Conservation (phyloP, 768 basidiomycete species). For the Stropharia rugosoannulata region DNA sequence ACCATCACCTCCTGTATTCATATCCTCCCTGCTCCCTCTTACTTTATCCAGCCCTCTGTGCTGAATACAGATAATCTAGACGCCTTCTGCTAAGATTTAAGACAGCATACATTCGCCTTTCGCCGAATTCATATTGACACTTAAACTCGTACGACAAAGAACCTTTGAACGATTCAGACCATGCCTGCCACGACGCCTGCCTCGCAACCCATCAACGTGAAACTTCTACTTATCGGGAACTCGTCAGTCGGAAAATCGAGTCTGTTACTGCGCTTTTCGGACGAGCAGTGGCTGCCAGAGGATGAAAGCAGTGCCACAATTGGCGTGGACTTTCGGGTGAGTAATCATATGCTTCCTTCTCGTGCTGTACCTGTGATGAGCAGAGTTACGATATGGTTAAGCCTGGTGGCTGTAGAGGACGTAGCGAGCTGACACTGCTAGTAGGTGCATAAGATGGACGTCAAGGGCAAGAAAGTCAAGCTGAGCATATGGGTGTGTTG, state of each 20-base stretch:
- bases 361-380: neutral
- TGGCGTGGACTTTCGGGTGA: constrained; percentile 81
- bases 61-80: neutral
- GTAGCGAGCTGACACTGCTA: neutral
- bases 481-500: constrained; percentile 90
- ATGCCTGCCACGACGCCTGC: constrained; percentile 33
- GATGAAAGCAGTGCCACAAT: constrained; percentile 88
- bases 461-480: constrained; percentile 83
- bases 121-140: neutral
- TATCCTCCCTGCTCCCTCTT: neutral
- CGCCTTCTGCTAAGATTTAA: neutral
- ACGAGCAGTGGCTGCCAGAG: constrained; percentile 92
- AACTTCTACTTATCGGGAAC: constrained; percentile 83
- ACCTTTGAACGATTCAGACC: neutral
- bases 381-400: neutral
- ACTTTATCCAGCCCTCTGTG: neutral
- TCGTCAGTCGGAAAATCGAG: constrained; percentile 93
- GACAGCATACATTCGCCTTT: neutral
- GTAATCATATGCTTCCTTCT: constrained; percentile 24
- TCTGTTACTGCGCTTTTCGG: constrained; percentile 90
- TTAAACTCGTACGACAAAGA: neutral
- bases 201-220: constrained; percentile 64
- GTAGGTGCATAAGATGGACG: constrained; percentile 87
- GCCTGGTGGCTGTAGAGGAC: too few species aligned
- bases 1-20: constrained; percentile 1